Conservation (phyloP, 148 eudicot genomes). For the Fagopyrum tataricum region DNA sequence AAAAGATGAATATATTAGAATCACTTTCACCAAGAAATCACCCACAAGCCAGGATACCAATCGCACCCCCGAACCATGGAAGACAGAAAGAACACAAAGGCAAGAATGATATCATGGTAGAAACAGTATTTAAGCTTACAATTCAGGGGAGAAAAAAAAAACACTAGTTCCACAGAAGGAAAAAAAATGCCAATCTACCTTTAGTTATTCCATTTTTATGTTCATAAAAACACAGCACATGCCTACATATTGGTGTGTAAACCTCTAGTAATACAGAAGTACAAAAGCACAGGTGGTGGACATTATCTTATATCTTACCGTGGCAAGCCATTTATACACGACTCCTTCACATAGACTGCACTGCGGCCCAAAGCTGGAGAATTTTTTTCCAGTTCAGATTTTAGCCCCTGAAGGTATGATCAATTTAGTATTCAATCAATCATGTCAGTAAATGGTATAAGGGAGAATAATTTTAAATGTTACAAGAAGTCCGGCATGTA, state of each 20-base stretch:
- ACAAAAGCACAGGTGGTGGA: not conserved
- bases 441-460: not conserved
- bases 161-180: not conserved
- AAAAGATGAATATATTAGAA: constrained; percentile 4
- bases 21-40: not conserved
- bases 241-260: not conserved
- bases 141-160: not conserved
- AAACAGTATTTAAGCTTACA: not conserved
- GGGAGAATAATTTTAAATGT: not conserved
- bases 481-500: not conserved
- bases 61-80: not conserved
- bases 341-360: constrained; percentile 79
- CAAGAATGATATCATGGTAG: not conserved
- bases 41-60: not conserved
- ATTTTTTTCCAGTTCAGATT: constrained; percentile 82
- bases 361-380: constrained; percentile 86
- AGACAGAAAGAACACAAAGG: not conserved
- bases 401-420: constrained; percentile 54
- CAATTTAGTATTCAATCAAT: not conserved
- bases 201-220: not conserved
- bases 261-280: not conserved
- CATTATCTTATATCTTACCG: constrained; percentile 33
- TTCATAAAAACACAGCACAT: not conserved
- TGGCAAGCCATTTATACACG: constrained; percentile 79
- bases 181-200: not conserved